These are phyloP conservation scores for Brassica rapa DNA, from an alignment of 345 rosid species.

Conservation along the genomic window DNA sequence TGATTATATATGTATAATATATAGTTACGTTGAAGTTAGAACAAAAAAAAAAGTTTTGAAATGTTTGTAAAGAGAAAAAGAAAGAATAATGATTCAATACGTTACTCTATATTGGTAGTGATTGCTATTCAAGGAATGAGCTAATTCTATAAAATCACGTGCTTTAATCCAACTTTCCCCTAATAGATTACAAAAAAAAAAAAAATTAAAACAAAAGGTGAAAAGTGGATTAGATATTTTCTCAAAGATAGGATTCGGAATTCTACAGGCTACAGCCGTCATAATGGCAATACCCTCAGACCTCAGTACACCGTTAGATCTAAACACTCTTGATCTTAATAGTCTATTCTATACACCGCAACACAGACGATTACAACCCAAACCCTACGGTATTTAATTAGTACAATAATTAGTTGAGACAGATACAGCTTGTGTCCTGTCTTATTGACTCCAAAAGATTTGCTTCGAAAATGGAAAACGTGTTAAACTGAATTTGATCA, in stretches of 20 bases:
- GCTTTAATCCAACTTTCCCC: constrained; percentile 19
- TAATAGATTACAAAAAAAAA: background rate
- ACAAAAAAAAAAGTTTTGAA: background rate
- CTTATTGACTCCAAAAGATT: background rate
- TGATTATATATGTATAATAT: no score
- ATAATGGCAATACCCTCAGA: background rate
- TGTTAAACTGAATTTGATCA: background rate
- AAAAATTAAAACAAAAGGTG: background rate
- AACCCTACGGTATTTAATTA: background rate
- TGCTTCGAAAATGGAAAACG: background rate
- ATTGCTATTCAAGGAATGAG: constrained; percentile 9
- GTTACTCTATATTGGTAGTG: background rate
- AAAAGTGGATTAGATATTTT: constrained; percentile 30
- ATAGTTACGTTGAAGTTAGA: background rate
- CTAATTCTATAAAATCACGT: constrained; percentile 1
- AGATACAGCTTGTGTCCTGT: background rate
- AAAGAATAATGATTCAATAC: background rate
- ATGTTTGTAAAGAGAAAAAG: background rate
- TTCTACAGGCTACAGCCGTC: constrained; percentile 15
- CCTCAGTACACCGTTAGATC: background rate
- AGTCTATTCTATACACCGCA: background rate
- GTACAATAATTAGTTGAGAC: background rate
- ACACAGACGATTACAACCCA: background rate
- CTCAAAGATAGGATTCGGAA: no score
- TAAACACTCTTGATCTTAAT: background rate